These are phyloP conservation scores for Erysimum cheiranthoides DNA, from an alignment of 345 rosid genomes.

Conservation along the genomic window DNA sequence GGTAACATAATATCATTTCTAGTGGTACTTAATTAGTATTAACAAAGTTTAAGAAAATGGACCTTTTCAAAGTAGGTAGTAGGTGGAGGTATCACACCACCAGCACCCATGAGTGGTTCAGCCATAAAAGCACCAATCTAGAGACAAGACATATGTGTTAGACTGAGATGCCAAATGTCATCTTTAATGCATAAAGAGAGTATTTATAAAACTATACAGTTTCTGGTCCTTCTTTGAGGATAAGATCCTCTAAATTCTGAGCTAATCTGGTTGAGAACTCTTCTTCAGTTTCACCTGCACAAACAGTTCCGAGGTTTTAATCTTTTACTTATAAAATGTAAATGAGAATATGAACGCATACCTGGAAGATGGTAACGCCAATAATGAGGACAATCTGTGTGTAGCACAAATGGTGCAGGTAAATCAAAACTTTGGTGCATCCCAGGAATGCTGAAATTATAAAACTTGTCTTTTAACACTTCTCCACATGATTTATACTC, in stretches of 20 bases:
- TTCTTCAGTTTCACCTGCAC: slow-evolving; percentile 92
- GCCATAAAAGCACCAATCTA: slow-evolving; percentile 98
- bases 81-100: slow-evolving; percentile 97
- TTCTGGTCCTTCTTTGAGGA: slow-evolving; percentile 96
- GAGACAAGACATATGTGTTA: slow-evolving; percentile 27
- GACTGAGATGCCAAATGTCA: slow-evolving; percentile 26
- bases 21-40: background rate
- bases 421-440: slow-evolving; percentile 94
- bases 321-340: no score
- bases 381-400: slow-evolving; percentile 98
- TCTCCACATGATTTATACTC: background rate
- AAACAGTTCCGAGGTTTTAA: slow-evolving; percentile 32
- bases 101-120: slow-evolving; percentile 98
- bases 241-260: slow-evolving; percentile 81
- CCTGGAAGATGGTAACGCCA: slow-evolving; percentile 97
- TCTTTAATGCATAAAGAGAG: background rate
- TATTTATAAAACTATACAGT: slow-evolving; percentile 56
- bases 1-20: background rate
- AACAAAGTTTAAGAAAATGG: slow-evolving; percentile 9
- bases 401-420: slow-evolving; percentile 92
- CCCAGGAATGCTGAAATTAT: slow-evolving; percentile 67
- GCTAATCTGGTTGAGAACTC: slow-evolving; percentile 93
- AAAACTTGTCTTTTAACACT: background rate
- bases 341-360: slow-evolving; percentile 44
- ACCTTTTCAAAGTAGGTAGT: slow-evolving; percentile 97